phyloP scores from a whole-genome alignment of 192 early-diverging fungal species.

The Podila epicladia region DNA sequence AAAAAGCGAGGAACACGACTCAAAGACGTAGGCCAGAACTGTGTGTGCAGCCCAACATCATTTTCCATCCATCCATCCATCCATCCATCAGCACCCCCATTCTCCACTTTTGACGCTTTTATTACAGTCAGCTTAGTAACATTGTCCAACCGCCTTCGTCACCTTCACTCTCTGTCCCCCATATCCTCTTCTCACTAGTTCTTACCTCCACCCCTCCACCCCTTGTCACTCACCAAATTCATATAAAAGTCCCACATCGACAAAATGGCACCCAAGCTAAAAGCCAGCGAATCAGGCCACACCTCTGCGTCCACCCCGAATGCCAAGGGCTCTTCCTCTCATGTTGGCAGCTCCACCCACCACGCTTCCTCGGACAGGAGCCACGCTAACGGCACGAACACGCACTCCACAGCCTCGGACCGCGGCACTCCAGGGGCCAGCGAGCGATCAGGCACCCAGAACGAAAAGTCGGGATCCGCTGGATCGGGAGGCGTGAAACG shows the following conservation, averaged over 20 bases:
- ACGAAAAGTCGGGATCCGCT: neutral
- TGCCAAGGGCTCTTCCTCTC: slow-evolving; percentile 17
- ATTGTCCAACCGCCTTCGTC: no score
- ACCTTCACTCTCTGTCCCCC: no score
- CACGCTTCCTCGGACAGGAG: slow-evolving; percentile 10
- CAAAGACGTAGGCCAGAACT: no score
- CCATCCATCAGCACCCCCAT: neutral
- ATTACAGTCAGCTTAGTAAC: neutral
- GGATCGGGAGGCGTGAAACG: slow-evolving; percentile 19
- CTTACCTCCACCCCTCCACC: no score
- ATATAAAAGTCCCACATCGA: neutral
- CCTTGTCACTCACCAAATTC: no score
- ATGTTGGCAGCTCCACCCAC: neutral
- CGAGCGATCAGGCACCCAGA: slow-evolving; percentile 6
- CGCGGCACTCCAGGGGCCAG: slow-evolving; percentile 8
- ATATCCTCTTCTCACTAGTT: no score
- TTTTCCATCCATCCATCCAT: slow-evolving; percentile 1
- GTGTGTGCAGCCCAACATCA: neutral
- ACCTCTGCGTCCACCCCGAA: neutral
- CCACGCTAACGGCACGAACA: neutral
- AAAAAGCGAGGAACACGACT: no score
- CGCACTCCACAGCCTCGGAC: slow-evolving; percentile 11
- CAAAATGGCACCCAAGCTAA: slow-evolving; percentile 47
- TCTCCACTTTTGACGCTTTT: neutral
- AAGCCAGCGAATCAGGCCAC: slow-evolving; percentile 16